A percentile compares a stretch with the other conserved stretches of the same genome.
These are phyloP conservation scores for Pichia sp. DNA, from an alignment of 1,139 yeast species.

Conservation along the genomic window DNA sequence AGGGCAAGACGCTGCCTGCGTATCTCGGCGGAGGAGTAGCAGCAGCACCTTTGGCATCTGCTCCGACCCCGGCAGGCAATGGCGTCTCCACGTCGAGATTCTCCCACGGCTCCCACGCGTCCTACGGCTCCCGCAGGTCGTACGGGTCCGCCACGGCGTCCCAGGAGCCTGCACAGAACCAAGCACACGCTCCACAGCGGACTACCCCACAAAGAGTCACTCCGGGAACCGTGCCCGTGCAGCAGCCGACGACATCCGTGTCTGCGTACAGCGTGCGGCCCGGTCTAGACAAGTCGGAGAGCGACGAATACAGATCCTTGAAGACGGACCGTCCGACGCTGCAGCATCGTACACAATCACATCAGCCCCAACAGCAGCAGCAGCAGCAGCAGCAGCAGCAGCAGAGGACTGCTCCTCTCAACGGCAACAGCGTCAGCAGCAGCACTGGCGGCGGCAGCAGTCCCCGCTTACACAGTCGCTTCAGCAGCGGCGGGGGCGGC, in stretches of 20 bases:
- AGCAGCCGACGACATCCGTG: too few relatives aligned
- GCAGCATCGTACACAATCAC: not conserved
- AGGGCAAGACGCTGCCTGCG: slow-evolving; percentile 25
- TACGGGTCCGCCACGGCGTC: not conserved
- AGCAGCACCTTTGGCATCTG: not conserved
- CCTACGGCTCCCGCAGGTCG: slow-evolving; percentile 1
- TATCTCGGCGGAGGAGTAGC: slow-evolving; percentile 24
- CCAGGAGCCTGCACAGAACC: not conserved
- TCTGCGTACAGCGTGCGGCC: too few relatives aligned
- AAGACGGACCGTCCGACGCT: not conserved
- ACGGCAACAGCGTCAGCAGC: slow-evolving; percentile 7
- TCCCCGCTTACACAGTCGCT: slow-evolving; percentile 10
- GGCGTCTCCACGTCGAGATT: not conserved
- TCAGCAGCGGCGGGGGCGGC: slow-evolving; percentile 4
- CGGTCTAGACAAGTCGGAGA: not conserved
- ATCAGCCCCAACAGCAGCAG: not conserved
- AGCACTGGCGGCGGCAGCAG: slow-evolving; percentile 1
- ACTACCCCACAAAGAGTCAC: too few relatives aligned
- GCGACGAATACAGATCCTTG: not conserved
- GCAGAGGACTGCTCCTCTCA: slow-evolving; percentile 3
- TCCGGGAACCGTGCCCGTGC: too few relatives aligned
- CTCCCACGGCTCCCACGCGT: not conserved
- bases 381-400: slow-evolving; percentile 6
- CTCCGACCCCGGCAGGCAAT: not conserved
- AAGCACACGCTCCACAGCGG: not conserved